Base-by-base conservation (phyloP, 192 early-diverging fungal species). In the Backusella circina region DNA sequence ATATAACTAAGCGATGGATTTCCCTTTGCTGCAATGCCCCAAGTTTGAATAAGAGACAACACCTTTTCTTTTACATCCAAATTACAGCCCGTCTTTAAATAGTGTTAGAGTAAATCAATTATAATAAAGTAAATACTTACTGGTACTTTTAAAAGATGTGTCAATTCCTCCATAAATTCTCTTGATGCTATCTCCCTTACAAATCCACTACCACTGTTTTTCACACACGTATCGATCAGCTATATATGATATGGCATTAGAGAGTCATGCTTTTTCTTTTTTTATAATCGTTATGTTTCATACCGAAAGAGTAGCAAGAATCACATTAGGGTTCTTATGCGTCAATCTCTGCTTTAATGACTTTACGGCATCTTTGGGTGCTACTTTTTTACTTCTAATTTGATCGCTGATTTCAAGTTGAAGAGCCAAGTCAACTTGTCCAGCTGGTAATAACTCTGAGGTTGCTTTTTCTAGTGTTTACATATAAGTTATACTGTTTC, bases 281-380 rank as follows among this genome's bases (percentile, higher is more conserved):
- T 31, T 47, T 36, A 70, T 10, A 23, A 80, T n/a, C 0, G 47
- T 9, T 15, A 41, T 41, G 39, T 41, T 41, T 41, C 79, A 65
- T 85, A 89, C 93, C 70, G 90, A 92, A 72, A 99, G 86, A 18
- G 93, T 91, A 21, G 95, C 86, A 18, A 98, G 84, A 78, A 96
- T 92, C 8, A 97, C 97, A 79, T 98, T 98, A 23, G 97, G 97
- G 79, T 98, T 99, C 71, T 89, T 88, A 82, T 94, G 91, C 10
- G 85, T 83, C 47, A 99, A 78, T 30, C 95, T 85, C 75, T 90
- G 86, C 75, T 94, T 96, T 47, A 99, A 86, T 9, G 90, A 80
- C 31, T 85, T 80, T 44, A 89, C 85, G 6, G 93, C 93, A n/a
- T 94, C 88, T 77, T 93, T 95, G 74, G 95, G 81, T 18, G 87